Evolutionary conservation across 352 stramenopile genomes (phyloP), one percentile per base, ranked within the genome.

Genomic region (Plasmopara halstedii): DNA sequence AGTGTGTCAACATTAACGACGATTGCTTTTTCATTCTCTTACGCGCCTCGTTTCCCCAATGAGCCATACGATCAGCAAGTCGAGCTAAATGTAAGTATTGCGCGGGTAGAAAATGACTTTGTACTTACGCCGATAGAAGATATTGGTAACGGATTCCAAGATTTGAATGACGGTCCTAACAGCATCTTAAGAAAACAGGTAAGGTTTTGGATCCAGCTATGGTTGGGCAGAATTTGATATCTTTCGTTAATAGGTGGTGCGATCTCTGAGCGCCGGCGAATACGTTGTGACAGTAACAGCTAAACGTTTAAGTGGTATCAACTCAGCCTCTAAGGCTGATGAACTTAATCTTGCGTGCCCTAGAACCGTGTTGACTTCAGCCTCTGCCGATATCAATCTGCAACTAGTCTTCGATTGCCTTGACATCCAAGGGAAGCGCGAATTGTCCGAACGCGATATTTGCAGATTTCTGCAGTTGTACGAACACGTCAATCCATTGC

Each of bases 351-450:
- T 29, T 10, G 25, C 11, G 25, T 11, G 25, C 11, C 6, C 25
- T 29, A 4, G 11, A 10, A 15, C 10, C 5, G 22, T 37, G 6
- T 27, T 70, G 41, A 60, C 48, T 15, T 20, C 29, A 20, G 13
- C 34, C 15, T 50, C 46, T 1, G 18, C 60, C 4, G 45, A 75
- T 3, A 32, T 34, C 13, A 81, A 77, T 20, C 19, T 81, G 19
- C 39, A 58, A 33, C 53, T 82, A 13, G 37, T 68, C 22, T 80
- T 83, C 18, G 45, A 67, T 11, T 70, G 60, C 34, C 50, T 85
- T 15, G 73, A 85, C 17, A 42, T 52, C 8, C 54, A 79, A 51
- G 55, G 42, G 29, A 46, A 19, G 2, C 33, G 80, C 23, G 62
- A 60, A 9, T 20, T 81, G 35, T 58, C 55, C 1, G 26, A 33